phyloP scores from a whole-genome alignment of 2,329 filamentous ascomycete species.

The Colletotrichum tofieldiae region DNA sequence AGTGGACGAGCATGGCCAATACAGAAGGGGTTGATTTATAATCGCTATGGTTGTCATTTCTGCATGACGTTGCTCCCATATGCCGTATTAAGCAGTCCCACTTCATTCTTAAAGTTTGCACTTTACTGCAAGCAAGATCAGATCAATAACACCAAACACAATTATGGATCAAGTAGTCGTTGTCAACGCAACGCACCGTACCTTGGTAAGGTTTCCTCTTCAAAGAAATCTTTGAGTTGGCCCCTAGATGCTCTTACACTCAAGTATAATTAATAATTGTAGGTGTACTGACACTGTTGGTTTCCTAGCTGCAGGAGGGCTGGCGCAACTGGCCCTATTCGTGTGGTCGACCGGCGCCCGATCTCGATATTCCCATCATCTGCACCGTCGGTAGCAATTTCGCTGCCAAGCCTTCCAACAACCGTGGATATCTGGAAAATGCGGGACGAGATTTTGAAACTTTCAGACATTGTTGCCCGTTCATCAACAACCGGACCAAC shows the following conservation, averaged over 20 bases:
- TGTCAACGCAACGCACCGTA: neutral
- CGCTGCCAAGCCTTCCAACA: neutral
- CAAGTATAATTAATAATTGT: neutral
- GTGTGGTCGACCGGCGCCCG: constrained; percentile 7
- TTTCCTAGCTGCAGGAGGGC: constrained; percentile 1
- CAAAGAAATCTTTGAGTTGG: neutral
- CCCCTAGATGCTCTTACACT: neutral
- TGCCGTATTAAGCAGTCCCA: neutral
- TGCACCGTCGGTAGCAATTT: neutral
- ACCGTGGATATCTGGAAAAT: neutral
- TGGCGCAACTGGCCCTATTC: neutral
- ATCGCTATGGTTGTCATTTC: neutral
- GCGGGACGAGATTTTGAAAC: neutral
- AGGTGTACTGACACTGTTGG: neutral
- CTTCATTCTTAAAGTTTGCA: neutral
- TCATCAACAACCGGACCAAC: neutral
- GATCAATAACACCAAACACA: neutral
- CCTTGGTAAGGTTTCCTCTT: neutral
- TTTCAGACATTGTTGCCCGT: neutral
- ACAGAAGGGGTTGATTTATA: too few relatives aligned
- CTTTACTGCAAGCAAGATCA: neutral
- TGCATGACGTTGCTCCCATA: neutral
- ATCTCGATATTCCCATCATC: neutral
- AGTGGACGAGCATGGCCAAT: too few relatives aligned
- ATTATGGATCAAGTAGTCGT: neutral